Conservation (phyloP, 441 rosid genomes). For the Gossypium davidsonii region DNA sequence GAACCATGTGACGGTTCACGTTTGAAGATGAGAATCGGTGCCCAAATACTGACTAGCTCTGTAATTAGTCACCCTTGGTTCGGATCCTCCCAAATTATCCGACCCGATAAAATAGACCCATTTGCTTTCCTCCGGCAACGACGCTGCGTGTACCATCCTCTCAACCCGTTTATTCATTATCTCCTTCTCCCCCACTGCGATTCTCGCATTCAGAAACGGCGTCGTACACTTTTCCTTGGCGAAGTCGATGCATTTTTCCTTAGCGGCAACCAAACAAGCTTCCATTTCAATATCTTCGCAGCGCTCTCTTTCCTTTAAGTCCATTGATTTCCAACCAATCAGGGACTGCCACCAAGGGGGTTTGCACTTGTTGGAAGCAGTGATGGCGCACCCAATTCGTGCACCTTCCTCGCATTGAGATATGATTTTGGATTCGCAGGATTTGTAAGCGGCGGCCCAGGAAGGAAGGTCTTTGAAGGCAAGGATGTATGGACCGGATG, state of each 20-base stretch:
- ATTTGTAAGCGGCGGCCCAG: slow-evolving; percentile 46
- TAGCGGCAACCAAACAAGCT: slow-evolving; percentile 46
- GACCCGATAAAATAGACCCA: slow-evolving; percentile 24
- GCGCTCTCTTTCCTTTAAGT: slow-evolving; percentile 46
- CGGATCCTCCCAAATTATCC: slow-evolving; percentile 16
- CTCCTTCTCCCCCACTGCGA: slow-evolving; percentile 27
- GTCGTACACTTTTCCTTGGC: slow-evolving; percentile 44
- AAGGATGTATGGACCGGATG: slow-evolving; percentile 38
- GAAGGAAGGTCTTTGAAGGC: slow-evolving; percentile 48
- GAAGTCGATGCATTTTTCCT: slow-evolving; percentile 50
- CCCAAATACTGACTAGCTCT: slow-evolving; percentile 38
- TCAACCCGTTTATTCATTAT: slow-evolving; percentile 16
- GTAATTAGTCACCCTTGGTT: slow-evolving; percentile 21
- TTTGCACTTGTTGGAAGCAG: slow-evolving; percentile 58
- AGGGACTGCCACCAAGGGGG: slow-evolving; percentile 63
- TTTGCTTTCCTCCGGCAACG: slow-evolving; percentile 35
- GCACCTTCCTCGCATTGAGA: slow-evolving; percentile 68
- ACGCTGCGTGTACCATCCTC: slow-evolving; percentile 32
- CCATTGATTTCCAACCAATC: slow-evolving; percentile 19
- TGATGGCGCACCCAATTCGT: slow-evolving; percentile 64
- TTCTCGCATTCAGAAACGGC: slow-evolving; percentile 49
- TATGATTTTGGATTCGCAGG: slow-evolving; percentile 35
- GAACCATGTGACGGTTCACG: too few relatives aligned
- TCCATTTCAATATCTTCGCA: slow-evolving; percentile 62
- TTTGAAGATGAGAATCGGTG: not conserved